A percentile compares a stretch with the other conserved stretches of the same genome.
phyloP scores from a whole-genome alignment of 371 early-diverging fungal species.

The Zancudomyces culisetae region DNA sequence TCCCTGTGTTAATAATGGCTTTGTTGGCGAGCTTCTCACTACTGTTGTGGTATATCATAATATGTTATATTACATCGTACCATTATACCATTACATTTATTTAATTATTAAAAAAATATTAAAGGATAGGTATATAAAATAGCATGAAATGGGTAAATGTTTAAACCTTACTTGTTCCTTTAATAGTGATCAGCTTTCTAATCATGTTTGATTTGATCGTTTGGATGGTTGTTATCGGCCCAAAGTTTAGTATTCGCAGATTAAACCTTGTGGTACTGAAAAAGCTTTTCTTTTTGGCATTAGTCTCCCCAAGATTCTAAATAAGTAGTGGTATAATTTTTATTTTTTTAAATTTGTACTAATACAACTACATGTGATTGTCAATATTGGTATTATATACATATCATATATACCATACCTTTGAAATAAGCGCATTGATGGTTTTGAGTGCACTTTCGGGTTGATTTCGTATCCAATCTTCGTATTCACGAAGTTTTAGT shows the following conservation, averaged over 20 bases:
- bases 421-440: background rate
- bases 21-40: constrained; percentile 22
- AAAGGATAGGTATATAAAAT: background rate
- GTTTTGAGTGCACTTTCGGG: background rate
- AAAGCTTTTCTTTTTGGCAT: background rate
- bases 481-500: background rate
- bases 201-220: constrained; percentile 20
- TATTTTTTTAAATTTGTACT: background rate
- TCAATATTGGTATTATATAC: background rate
- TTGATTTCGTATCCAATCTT: background rate
- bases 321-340: background rate
- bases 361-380: background rate
- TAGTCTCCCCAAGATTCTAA: background rate
- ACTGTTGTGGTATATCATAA: constrained; percentile 6
- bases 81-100: background rate
- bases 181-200: constrained; percentile 23
- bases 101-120: background rate
- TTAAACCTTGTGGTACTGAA: constrained; percentile 6
- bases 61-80: background rate
- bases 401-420: background rate
- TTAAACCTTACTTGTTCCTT: constrained; percentile 7
- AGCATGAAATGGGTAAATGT: background rate
- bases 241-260: constrained; percentile 14
- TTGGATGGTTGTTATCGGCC: constrained; percentile 22
- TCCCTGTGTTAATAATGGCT: constrained; percentile 16